Base-by-base conservation (phyloP, 768 basidiomycete genomes). In the Tremella mesenterica region DNA sequence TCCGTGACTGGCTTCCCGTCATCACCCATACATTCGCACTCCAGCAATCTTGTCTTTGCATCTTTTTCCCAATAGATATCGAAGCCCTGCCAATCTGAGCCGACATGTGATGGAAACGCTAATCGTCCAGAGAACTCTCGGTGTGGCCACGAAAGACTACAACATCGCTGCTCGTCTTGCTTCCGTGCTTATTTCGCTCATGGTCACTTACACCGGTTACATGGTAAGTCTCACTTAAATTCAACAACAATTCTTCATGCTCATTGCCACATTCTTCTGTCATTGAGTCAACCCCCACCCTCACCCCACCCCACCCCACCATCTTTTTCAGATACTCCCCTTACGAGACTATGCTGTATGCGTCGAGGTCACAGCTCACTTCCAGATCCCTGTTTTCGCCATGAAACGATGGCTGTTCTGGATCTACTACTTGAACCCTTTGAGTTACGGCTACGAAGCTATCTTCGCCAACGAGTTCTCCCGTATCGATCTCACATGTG, bases 381-480 rank as follows among this genome's bases (percentile, higher is more conserved):
- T n/a, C n/a, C n/a, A 54, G 72, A 73, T 73, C 50, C 70, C 67
- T 26, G 65, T 69, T 12, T 59, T 59, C 47, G 27, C 57, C 13
- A 67, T 65, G 63, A 70, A 68, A 53, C 52, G 69, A 57, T 70
- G 69, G 80, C 67, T 90, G 8, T 87, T 86, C 76, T 90, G 88
- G 88, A 83, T 88, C 27, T 73, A 61, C 65, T 76, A 89, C 73
- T 69, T 88, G 50, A 86, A 91, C 61, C 89, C 89, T 0, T 69
- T 90, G 33, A 74, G 80, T 1, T 91, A 87, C 73, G 83, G 82
- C 0, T 91, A 85, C 79, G 80, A 84, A 54, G 57, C 66, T 0
- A 59, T 70, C 51, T 70, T 72, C 46, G 65, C 66, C 54, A 73
- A 73, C 59, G 72, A 73, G 54, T 73, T 73, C 54, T 63, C 58